A percentile compares a stretch with the other conserved stretches of the same genome.
phyloP scores from a whole-genome alignment of 2,329 filamentous ascomycete genomes.

The Trichophyton rubrum region DNA sequence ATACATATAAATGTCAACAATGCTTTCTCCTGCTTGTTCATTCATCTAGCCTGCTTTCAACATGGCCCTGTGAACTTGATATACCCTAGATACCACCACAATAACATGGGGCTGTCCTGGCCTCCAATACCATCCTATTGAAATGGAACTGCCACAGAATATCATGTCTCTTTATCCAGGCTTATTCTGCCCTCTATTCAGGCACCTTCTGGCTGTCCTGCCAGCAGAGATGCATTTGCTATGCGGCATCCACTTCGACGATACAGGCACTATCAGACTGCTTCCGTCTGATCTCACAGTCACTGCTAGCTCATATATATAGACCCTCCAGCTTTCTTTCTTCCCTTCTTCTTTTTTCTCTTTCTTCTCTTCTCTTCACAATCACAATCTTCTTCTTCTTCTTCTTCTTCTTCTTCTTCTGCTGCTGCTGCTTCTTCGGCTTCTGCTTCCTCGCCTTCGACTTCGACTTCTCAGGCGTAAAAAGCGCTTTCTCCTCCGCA shows the following conservation, averaged over 20 bases:
- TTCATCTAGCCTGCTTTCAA: too few species aligned
- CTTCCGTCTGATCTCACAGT: neutral
- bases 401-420: neutral
- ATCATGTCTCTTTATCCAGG: neutral
- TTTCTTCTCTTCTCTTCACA: slow-evolving; percentile 9
- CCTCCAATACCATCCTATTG: neutral
- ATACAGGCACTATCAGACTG: neutral
- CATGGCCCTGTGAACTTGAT: neutral
- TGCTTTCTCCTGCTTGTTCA: neutral
- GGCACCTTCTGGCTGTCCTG: neutral
- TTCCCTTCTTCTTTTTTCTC: slow-evolving; percentile 12
- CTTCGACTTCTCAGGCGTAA: slow-evolving; percentile 7
- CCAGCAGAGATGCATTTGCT: neutral
- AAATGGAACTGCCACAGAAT: neutral
- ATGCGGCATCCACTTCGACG: neutral
- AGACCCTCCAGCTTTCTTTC: neutral
- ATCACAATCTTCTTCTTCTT: too few species aligned
- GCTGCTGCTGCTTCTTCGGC: neutral
- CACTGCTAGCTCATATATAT: neutral
- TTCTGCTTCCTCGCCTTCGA: slow-evolving; percentile 11
- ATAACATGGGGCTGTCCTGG: neutral
- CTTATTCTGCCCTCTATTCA: neutral
- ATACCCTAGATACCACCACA: neutral
- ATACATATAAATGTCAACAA: neutral
- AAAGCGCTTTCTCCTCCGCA: slow-evolving; percentile 4